Conservation (phyloP, 768 basidiomycete species). For the Suillus occidentalis region DNA sequence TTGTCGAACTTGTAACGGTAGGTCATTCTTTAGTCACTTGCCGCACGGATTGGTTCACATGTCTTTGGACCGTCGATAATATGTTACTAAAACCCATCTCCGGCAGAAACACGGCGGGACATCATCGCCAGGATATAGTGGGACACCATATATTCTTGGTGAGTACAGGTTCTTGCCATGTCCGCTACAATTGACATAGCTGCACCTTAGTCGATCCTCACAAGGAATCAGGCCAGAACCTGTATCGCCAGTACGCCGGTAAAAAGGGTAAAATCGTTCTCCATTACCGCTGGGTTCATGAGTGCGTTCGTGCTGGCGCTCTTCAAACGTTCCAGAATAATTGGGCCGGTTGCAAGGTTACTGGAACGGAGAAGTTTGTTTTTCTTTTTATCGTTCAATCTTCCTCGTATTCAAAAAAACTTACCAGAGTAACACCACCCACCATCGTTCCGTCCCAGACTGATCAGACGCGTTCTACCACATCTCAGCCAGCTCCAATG, state of each 20-base stretch:
- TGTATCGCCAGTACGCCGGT: conserved; percentile 74
- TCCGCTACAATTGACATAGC: not conserved
- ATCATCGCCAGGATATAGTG: conserved; percentile 74
- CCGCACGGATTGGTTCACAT: not conserved
- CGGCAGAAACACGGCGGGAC: conserved; percentile 75
- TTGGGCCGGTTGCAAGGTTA: conserved; percentile 82
- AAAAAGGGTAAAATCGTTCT: conserved; percentile 83
- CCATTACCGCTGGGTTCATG: conserved; percentile 70
- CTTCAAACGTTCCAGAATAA: conserved; percentile 75
- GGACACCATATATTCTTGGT: conserved; percentile 81
- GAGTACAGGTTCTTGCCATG: conserved; percentile 25
- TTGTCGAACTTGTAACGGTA: conserved; percentile 68
- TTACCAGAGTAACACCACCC: conserved; percentile 26
- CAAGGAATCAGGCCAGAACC: conserved; percentile 75
- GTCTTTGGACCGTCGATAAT: conserved; percentile 1
- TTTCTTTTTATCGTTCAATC: not conserved
- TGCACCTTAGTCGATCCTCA: conserved; percentile 65
- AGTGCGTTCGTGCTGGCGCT: conserved; percentile 67
- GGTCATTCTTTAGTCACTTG: conserved; percentile 30
- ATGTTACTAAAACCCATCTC: not conserved
- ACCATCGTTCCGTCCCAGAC: conserved; percentile 18
- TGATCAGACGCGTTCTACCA: conserved; percentile 19
- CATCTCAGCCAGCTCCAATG: conserved; percentile 27
- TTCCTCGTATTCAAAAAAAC: conserved; percentile 5
- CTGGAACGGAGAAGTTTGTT: conserved; percentile 69